A percentile compares a stretch with the other conserved stretches of the same genome.
Evolutionary conservation across 805 yeast species (phyloP).

Genomic region (Scheffersomyces coipomensis): DNA sequence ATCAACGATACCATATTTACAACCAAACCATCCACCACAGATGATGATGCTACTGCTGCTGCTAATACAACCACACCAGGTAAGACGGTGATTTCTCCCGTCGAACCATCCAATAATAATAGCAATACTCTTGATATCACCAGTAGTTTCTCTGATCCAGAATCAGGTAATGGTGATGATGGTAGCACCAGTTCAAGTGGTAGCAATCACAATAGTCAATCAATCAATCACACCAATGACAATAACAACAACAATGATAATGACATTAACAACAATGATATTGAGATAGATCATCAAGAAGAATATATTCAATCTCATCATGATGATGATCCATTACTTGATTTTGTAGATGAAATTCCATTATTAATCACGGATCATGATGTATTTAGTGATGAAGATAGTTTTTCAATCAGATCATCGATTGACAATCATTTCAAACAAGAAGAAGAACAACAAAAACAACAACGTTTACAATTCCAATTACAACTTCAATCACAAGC

Average conservation of each 20-base stretch:
- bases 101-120: too few species aligned
- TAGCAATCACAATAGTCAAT: too few species aligned
- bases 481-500: not conserved
- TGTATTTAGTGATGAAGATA: constrained; percentile 24
- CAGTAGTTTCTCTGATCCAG: not conserved
- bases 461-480: too few species aligned
- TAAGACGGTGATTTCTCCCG: too few species aligned
- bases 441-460: not conserved
- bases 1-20: too few species aligned
- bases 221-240: too few species aligned
- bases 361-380: constrained; percentile 32
- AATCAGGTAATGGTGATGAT: not conserved
- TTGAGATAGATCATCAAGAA: too few species aligned
- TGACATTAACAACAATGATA: not conserved
- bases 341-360: constrained; percentile 25
- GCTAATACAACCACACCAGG: too few species aligned
- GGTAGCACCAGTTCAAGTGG: not conserved
- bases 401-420: not conserved
- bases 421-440: not conserved
- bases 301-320: too few species aligned
- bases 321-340: constrained; percentile 1
- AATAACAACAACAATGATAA: not conserved
- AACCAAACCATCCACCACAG: too few species aligned
- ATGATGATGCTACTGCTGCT: too few species aligned
- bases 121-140: not conserved